Conservation (phyloP, 345 rosid genomes). For the Eucalyptus coolabah region DNA sequence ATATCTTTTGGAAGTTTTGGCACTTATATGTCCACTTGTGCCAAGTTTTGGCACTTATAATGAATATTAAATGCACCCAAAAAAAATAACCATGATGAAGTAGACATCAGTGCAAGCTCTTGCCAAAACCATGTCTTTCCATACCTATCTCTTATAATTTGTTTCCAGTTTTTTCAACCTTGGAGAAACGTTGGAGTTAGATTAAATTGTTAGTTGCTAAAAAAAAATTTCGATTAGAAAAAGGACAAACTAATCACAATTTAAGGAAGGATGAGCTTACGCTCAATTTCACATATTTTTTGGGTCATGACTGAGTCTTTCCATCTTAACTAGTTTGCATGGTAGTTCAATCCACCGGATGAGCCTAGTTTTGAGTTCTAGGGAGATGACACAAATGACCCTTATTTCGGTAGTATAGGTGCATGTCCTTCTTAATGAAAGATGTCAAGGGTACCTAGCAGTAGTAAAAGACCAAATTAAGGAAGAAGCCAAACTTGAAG, state of each 20-base stretch:
- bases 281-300: background rate
- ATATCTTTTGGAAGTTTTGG: too few relatives aligned
- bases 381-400: too few relatives aligned
- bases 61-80: background rate
- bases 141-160: background rate
- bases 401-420: too few relatives aligned
- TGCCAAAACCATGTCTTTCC: background rate
- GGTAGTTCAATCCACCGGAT: background rate
- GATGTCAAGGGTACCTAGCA: background rate
- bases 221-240: too few relatives aligned
- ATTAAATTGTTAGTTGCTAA: background rate
- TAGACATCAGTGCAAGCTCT: background rate
- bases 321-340: background rate
- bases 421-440: background rate
- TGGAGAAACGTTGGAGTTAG: background rate
- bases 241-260: too few relatives aligned
- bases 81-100: background rate
- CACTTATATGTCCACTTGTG: rapidly evolving
- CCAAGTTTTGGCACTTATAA: too few relatives aligned
- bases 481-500: background rate
- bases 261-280: too few relatives aligned
- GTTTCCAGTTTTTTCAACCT: too few relatives aligned
- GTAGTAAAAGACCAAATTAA: background rate
- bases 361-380: too few relatives aligned
- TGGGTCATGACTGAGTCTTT: background rate